Conservation (phyloP, 768 basidiomycete genomes). For the Tulasnella sp. region DNA sequence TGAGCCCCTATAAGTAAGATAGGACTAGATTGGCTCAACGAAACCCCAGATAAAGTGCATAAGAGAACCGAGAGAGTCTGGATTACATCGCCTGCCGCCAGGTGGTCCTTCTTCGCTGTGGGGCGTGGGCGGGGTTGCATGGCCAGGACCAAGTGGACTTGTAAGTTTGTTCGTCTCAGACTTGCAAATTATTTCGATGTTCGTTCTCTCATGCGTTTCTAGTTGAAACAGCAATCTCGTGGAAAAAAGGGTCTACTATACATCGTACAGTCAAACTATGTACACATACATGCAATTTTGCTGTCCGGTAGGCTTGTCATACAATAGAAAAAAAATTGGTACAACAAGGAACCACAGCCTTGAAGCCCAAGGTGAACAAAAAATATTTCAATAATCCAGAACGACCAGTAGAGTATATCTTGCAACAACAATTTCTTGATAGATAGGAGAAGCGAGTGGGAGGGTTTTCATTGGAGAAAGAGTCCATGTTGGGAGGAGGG, state of each 20-base stretch:
- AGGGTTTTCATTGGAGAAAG: not conserved
- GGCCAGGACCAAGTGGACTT: not conserved
- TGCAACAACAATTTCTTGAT: not conserved
- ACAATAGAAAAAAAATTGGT: too few species aligned
- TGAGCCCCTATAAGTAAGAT: too few species aligned
- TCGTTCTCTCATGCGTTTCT: not conserved
- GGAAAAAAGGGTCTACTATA: not conserved
- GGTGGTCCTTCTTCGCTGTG: not conserved
- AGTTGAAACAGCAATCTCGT: not conserved
- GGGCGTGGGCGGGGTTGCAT: not conserved
- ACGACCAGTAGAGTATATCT: too few species aligned
- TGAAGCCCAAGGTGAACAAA: too few species aligned
- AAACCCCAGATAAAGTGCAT: too few species aligned
- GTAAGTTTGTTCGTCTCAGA: not conserved
- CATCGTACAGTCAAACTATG: not conserved
- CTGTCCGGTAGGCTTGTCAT: too few species aligned
- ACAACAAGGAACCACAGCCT: too few species aligned
- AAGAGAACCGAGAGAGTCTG: conserved; percentile 36
- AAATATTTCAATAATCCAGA: too few species aligned
- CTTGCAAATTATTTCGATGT: not conserved
- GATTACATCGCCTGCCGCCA: not conserved
- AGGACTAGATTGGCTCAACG: too few species aligned
- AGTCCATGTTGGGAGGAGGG: not conserved
- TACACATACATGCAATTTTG: not conserved
- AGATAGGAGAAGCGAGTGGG: not conserved